Evolutionary conservation across 306 rosid genomes (phyloP).

Genomic region (Benincasa hispida): DNA sequence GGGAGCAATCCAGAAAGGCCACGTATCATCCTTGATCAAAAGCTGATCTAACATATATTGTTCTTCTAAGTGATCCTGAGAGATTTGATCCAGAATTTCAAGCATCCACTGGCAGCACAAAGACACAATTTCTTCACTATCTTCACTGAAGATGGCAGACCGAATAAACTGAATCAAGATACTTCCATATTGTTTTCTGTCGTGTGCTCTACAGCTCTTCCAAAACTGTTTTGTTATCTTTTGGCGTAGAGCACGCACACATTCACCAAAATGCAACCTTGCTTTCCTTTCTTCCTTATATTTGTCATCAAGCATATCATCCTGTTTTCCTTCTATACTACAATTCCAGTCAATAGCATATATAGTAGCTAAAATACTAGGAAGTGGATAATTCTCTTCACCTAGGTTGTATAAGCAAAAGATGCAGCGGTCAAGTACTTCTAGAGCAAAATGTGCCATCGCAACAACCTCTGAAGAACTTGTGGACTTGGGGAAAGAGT

Average conservation of each 20-base stretch:
- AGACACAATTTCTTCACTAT: slow-evolving; percentile 35
- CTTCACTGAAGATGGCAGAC: slow-evolving; percentile 58
- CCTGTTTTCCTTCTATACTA: slow-evolving; percentile 26
- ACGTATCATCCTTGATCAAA: slow-evolving; percentile 38
- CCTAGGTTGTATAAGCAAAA: slow-evolving; percentile 51
- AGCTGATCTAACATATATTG: slow-evolving; percentile 51
- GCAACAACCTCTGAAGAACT: slow-evolving; percentile 31
- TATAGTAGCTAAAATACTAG: slow-evolving; percentile 59
- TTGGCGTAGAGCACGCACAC: slow-evolving; percentile 30
- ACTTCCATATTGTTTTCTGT: slow-evolving; percentile 30
- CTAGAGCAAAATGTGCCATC: slow-evolving; percentile 57
- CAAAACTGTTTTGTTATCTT: slow-evolving; percentile 42
- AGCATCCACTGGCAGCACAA: slow-evolving; percentile 66
- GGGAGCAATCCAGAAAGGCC: slow-evolving; percentile 62
- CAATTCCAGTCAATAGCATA: slow-evolving; percentile 69
- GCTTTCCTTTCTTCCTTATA: slow-evolving; percentile 23
- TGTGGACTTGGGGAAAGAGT: slow-evolving; percentile 21
- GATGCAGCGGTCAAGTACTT: slow-evolving; percentile 66
- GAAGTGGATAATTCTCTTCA: slow-evolving; percentile 42
- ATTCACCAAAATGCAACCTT: slow-evolving; percentile 46
- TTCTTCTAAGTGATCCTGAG: slow-evolving; percentile 48
- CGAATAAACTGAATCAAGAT: slow-evolving; percentile 47
- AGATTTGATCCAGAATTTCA: slow-evolving; percentile 47
- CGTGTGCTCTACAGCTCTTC: slow-evolving; percentile 35
- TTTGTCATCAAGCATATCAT: slow-evolving; percentile 29